A percentile compares a stretch with the other conserved stretches of the same genome.
Evolutionary conservation across 768 basidiomycete species (phyloP).

Genomic region (Lactarius trivialis): DNA sequence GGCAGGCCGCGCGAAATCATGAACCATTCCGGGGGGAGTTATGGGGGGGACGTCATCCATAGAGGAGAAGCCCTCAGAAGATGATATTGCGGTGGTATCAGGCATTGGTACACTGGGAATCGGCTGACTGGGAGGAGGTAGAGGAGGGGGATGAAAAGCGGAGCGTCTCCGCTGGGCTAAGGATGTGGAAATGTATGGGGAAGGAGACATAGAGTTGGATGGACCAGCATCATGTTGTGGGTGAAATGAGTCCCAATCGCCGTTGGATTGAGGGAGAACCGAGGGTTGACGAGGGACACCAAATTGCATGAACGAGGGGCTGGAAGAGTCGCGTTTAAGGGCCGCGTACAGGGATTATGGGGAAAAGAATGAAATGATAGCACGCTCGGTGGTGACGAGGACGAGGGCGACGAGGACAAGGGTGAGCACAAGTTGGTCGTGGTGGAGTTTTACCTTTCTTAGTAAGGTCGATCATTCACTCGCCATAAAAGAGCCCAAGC

Average conservation of each 20-base stretch:
- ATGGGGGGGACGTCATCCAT: constrained; percentile 25
- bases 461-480: neutral
- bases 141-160: constrained; percentile 55
- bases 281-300: constrained; percentile 28
- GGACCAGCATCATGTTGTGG: constrained; percentile 26
- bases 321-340: neutral
- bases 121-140: constrained; percentile 68
- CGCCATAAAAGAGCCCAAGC: neutral
- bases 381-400: neutral
- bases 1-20: constrained; percentile 31
- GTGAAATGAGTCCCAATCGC: constrained; percentile 29
- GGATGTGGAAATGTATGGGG: constrained; percentile 28
- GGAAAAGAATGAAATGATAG: neutral
- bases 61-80: constrained; percentile 19
- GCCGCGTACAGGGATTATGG: neutral
- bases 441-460: constrained; percentile 8
- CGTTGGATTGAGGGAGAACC: constrained; percentile 29
- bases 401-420: neutral
- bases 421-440: neutral
- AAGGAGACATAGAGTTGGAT: constrained; percentile 29
- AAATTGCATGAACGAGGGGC: constrained; percentile 16
- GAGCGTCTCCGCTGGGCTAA: constrained; percentile 56
- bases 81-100: constrained; percentile 27
- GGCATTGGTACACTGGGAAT: constrained; percentile 58
- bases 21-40: constrained; percentile 22